Evolutionary conservation across 2,329 filamentous ascomycete species (phyloP), one percentile per base, ranked within the genome.

Genomic region (Cercospora zeae-maydis): DNA sequence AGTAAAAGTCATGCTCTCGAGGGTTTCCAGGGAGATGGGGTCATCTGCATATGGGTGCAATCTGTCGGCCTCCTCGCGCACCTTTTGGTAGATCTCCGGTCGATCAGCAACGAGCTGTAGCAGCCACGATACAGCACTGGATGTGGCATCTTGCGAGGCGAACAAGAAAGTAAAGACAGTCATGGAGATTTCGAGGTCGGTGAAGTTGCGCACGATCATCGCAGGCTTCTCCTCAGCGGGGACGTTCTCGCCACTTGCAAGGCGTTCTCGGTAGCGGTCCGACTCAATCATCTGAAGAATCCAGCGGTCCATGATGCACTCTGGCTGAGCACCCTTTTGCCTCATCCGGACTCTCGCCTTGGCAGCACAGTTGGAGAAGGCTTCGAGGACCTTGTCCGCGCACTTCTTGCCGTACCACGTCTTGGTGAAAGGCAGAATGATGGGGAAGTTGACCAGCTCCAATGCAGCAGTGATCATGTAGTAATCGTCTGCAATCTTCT

Each of bases 391-490:
- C 88, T 96, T 92, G 73, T 96, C 91, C 63, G 93, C 88, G 31
- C 92, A 92, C 81, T 93, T 96, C 84, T 97, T 96, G 72, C 93
- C 95, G 74, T 96, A 96, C 92, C 92, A 98, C 4, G 92, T 92
- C 82, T 92, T 93, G 75, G 93, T 97, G 82, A 86, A 98, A 39
- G 93, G 93, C 42, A 98, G 79, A 75, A 98, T 97, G 79, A 98
- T 90, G 63, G 95, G 93, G 82, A 98, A 96, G 82, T 98, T 98
- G 82, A 99, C 95, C 52, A 98, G 85, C 78, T 99, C 95, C 70
- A 98, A 86, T 21, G 95, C 95, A 62, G 90, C 93, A 13, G 95
- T 98, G 75, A 98, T 96, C 68, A 93, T 86, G 79, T 96, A 98
- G 81, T 96, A 99, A 79, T 98, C 93, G 78, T 96, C 90, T 65